These are phyloP conservation scores for Parietaria judaica DNA, from an alignment of 306 rosid species.

Conservation along the genomic window DNA sequence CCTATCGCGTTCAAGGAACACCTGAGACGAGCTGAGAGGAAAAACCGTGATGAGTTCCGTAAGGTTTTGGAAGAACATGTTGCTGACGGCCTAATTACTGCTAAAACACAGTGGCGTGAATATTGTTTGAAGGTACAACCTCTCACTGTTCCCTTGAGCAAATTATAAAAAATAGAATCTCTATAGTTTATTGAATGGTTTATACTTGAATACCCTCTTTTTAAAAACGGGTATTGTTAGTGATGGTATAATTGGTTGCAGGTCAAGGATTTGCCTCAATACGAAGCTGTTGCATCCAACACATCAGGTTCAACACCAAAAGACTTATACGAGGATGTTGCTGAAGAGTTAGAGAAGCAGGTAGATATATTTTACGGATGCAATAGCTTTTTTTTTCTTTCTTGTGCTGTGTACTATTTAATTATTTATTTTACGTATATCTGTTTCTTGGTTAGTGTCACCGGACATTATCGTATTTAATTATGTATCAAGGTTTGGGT, in stretches of 20 bases:
- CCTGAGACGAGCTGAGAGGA: constrained; percentile 74
- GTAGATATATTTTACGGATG: constrained; percentile 24
- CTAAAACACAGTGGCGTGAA: constrained; percentile 86
- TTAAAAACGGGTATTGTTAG: constrained; percentile 11
- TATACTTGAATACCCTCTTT: background rate
- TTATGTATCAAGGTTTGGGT: no score
- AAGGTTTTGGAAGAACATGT: constrained; percentile 78
- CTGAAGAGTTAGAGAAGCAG: constrained; percentile 74
- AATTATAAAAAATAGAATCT: background rate
- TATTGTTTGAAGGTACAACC: constrained; percentile 69
- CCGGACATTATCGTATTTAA: no score
- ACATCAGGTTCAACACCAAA: constrained; percentile 89
- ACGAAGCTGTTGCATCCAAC: constrained; percentile 87
- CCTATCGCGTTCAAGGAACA: constrained; percentile 44
- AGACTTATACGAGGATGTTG: constrained; percentile 83
- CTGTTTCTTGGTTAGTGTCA: no score
- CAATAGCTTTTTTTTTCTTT: background rate
- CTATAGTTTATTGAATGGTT: background rate
- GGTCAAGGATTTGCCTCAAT: constrained; percentile 86
- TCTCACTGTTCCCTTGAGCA: constrained; percentile 8
- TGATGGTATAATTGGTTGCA: constrained; percentile 22
- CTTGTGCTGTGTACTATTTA: background rate
- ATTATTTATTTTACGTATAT: background rate
- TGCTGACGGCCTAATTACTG: constrained; percentile 57
- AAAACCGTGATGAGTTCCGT: constrained; percentile 93